These are phyloP conservation scores for Pelargonium nanum DNA, from an alignment of 345 rosid species.

Conservation along the genomic window DNA sequence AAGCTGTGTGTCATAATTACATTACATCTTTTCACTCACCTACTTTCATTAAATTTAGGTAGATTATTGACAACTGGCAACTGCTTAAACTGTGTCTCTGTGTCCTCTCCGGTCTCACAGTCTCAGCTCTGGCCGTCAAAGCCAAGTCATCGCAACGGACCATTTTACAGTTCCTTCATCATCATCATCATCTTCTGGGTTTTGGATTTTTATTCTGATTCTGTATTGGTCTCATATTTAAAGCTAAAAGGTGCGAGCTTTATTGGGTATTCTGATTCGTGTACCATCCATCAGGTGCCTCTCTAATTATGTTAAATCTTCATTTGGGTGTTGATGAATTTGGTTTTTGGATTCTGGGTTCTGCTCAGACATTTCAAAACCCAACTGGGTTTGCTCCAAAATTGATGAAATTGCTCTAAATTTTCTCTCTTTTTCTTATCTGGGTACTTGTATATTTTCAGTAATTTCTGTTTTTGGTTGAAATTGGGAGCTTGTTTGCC, in stretches of 20 bases:
- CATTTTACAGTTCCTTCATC: background rate
- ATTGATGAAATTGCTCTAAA: too few relatives aligned
- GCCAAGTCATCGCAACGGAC: background rate
- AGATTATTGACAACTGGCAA: too few relatives aligned
- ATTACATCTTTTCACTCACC: background rate
- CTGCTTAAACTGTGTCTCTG: too few relatives aligned
- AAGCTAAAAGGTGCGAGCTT: background rate
- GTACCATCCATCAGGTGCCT: conserved; percentile 23
- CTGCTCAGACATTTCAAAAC: background rate
- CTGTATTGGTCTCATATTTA: background rate
- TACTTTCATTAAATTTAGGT: too few relatives aligned
- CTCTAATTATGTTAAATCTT: conserved; percentile 12
- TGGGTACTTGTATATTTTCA: background rate
- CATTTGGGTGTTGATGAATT: background rate
- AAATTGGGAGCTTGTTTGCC: background rate
- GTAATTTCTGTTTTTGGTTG: background rate
- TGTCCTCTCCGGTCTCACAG: too few relatives aligned
- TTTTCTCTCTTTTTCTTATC: background rate
- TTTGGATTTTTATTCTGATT: too few relatives aligned
- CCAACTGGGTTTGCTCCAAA: background rate
- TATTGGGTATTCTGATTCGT: background rate
- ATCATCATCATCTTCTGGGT: too few relatives aligned
- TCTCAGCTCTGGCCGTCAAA: too few relatives aligned
- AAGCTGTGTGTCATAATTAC: background rate
- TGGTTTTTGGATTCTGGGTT: conserved; percentile 9